Percentiles rank a stretch among this genome's conserved stretches.
These are phyloP conservation scores for Oryza coarctata DNA, from an alignment of 176 grass and related monocot species.

Conservation along the genomic window DNA sequence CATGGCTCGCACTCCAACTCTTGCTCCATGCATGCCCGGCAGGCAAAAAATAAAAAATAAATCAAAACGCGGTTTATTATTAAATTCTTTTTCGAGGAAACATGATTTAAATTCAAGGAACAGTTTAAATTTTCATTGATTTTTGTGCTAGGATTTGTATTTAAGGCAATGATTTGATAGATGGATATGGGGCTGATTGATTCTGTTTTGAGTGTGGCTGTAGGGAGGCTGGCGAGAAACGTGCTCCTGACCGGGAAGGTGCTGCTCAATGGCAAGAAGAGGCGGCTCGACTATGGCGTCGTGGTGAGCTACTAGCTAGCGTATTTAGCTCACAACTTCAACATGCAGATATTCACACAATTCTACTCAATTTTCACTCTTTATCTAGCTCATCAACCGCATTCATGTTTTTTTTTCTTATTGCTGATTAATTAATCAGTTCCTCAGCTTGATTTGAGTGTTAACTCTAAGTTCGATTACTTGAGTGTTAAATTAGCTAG, in stretches of 20 bases:
- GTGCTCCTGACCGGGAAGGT: slow-evolving; percentile 86
- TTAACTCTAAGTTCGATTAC: background rate
- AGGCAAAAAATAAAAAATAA: no score
- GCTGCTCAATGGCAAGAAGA: slow-evolving; percentile 88
- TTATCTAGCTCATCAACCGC: background rate
- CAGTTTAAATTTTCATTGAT: background rate
- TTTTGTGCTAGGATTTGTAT: background rate
- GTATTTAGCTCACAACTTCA: background rate
- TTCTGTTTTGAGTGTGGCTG: background rate
- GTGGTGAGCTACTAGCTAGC: slow-evolving; percentile 41
- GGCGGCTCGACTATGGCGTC: slow-evolving; percentile 83
- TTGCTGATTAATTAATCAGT: background rate
- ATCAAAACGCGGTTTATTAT: no score
- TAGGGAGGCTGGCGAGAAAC: slow-evolving; percentile 90
- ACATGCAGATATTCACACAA: background rate
- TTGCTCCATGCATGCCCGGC: no score
- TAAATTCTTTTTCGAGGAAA: no score
- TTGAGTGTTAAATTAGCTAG: background rate
- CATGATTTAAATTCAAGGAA: no score
- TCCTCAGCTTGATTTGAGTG: background rate
- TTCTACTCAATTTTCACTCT: background rate
- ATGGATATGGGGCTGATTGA: background rate
- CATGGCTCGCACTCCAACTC: no score
- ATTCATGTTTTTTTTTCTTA: no score
- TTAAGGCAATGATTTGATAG: background rate